phyloP scores from a whole-genome alignment of 2,329 filamentous ascomycete species.

The Pyrenochaeta sp. region DNA sequence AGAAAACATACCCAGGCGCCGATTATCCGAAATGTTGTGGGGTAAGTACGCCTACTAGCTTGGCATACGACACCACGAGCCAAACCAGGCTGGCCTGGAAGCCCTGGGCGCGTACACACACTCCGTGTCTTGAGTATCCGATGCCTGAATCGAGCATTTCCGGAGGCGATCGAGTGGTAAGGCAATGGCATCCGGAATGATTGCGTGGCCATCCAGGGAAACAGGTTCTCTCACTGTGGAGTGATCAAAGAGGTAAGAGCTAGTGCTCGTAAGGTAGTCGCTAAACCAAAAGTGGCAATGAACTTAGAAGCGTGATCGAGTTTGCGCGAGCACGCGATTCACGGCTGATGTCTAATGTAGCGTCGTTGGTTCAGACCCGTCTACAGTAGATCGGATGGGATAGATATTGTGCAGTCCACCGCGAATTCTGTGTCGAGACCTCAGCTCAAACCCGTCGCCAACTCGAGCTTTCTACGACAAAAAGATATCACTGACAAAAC shows the following conservation, averaged over 20 bases:
- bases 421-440: neutral
- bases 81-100: constrained; percentile 20
- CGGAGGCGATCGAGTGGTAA: constrained; percentile 24
- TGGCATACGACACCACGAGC: constrained; percentile 43
- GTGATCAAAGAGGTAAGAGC: constrained; percentile 10
- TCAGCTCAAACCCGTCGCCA: neutral
- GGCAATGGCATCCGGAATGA: constrained; percentile 9
- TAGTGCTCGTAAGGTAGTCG: constrained; percentile 7
- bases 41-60: constrained; percentile 31
- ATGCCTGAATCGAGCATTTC: constrained; percentile 30
- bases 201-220: constrained; percentile 23
- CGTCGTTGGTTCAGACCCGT: neutral
- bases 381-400: neutral
- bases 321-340: constrained; percentile 7
- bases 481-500: neutral
- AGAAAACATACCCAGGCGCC: constrained; percentile 21
- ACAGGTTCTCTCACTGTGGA: constrained; percentile 25
- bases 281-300: constrained; percentile 15
- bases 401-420: neutral
- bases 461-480: neutral
- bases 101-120: constrained; percentile 19
- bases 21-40: constrained; percentile 39
- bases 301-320: constrained; percentile 11
- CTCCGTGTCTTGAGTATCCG: constrained; percentile 24
- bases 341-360: neutral